A percentile compares a stretch with the other conserved stretches of the same genome.
These are phyloP conservation scores for Botryotinia convoluta DNA, from an alignment of 2,329 filamentous ascomycete genomes.

Conservation along the genomic window DNA sequence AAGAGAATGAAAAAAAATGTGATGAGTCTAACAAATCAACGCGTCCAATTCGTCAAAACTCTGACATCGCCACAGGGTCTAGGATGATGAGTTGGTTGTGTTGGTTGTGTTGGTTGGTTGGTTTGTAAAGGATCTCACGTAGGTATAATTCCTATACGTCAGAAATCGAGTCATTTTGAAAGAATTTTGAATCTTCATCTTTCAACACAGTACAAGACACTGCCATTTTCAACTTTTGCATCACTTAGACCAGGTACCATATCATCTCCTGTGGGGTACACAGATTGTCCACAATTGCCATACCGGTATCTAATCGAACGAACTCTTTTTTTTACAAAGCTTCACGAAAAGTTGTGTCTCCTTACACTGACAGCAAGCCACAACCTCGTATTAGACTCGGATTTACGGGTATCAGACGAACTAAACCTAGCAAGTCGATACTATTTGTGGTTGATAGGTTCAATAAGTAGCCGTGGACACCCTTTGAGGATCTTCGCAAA, in stretches of 20 bases:
- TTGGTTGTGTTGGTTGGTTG: background rate
- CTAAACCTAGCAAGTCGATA: background rate
- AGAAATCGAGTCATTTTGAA: background rate
- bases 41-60: conserved; percentile 5
- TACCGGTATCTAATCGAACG: background rate
- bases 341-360: background rate
- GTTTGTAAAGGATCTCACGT: background rate
- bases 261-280: background rate
- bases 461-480: conserved; percentile 1
- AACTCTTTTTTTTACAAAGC: background rate
- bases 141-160: background rate
- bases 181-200: background rate
- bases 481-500: background rate
- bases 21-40: conserved; percentile 7
- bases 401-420: background rate
- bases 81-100: background rate
- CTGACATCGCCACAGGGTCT: background rate
- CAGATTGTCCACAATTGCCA: background rate
- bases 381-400: conserved; percentile 6
- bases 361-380: conserved; percentile 10
- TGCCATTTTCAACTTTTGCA: background rate
- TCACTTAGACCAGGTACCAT: background rate
- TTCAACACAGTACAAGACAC: background rate
- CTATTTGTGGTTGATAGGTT: background rate
- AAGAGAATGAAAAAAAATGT: background rate